Base-by-base conservation (phyloP, 176 grass and related monocot genomes). In the Elaeis guineensis region DNA sequence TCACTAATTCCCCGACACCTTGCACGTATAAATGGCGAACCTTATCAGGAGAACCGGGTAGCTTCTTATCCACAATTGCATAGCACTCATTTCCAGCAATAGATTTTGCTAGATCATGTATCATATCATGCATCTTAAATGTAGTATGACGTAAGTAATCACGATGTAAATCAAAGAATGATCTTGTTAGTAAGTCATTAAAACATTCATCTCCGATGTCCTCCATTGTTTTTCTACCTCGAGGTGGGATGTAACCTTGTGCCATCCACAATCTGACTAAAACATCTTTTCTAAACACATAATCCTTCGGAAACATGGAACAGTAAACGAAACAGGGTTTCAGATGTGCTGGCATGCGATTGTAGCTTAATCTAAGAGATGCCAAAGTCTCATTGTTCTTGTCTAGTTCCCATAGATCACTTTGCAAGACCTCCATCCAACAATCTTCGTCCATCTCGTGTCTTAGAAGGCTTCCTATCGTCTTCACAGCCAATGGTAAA, bases 261-360 rank as follows among this genome's bases (percentile, higher is more conserved):
- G 83, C 73, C 11, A 74, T 81, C 83, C 83, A 86, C 53, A 86
- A 49, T 5, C 64, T 21, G 49, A 81, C 53, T 51, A 86, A 64
- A 30, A 73, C 26, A 19, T 73, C 69, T 58, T 73, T 81, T 4
- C 20, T 21, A 65, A 86, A 77, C 5, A 4, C 5, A 21, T 25
- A 49, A 21, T 61, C 73, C 71, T 65, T 86, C 0, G 83, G 83
- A 51, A 69, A 77, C 9, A 73, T 51, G 18, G 73, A 65, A 25
- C 72, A 77, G 4, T 62, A 62, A 12, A 86, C 17, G 35, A 86
- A 67, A 55, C 73, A 86, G 23, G 55, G 72, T 52, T 86, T 86
- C 0, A 86, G 19, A 19, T 67, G 52, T 50, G 51, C 7, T 2
- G 77, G 72, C 16, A 86, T 61, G 19, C 16, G 56, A 25, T 65